These are phyloP conservation scores for Xylaria nigripes DNA, from an alignment of 495 filamentous ascomycete species.

Conservation along the genomic window DNA sequence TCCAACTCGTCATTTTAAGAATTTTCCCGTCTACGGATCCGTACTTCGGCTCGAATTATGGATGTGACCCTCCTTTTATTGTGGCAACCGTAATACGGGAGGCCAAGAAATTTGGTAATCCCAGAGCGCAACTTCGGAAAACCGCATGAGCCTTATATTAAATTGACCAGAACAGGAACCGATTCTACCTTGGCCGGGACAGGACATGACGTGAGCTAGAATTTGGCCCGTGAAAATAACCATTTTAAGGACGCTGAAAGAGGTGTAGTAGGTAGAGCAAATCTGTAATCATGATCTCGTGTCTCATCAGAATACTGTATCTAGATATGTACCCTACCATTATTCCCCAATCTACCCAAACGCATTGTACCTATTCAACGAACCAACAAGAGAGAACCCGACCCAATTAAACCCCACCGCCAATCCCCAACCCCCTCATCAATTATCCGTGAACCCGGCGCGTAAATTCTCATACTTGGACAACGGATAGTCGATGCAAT, in stretches of 20 bases:
- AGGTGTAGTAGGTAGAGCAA: neutral
- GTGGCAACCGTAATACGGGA: no score
- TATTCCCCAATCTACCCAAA: neutral
- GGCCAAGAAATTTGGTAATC: no score
- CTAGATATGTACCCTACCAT: neutral
- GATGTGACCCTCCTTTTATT: no score
- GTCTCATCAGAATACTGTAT: neutral
- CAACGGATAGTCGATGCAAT: constrained; percentile 62
- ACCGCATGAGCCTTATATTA: neutral
- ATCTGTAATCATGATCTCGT: constrained; percentile 1
- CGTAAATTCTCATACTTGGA: constrained; percentile 76
- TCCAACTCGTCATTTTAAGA: neutral
- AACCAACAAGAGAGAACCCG: neutral
- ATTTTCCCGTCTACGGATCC: no score
- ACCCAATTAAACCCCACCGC: neutral
- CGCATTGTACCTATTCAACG: neutral
- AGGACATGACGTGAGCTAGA: no score
- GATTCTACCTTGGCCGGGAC: no score
- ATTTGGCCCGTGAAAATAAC: no score
- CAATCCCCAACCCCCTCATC: neutral
- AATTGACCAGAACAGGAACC: neutral
- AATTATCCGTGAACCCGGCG: constrained; percentile 45
- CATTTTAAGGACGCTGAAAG: neutral
- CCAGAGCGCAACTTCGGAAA: no score
- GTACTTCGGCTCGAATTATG: no score